These are phyloP conservation scores for Helicostylum pulchrum DNA, from an alignment of 192 early-diverging fungal genomes.

Conservation along the genomic window DNA sequence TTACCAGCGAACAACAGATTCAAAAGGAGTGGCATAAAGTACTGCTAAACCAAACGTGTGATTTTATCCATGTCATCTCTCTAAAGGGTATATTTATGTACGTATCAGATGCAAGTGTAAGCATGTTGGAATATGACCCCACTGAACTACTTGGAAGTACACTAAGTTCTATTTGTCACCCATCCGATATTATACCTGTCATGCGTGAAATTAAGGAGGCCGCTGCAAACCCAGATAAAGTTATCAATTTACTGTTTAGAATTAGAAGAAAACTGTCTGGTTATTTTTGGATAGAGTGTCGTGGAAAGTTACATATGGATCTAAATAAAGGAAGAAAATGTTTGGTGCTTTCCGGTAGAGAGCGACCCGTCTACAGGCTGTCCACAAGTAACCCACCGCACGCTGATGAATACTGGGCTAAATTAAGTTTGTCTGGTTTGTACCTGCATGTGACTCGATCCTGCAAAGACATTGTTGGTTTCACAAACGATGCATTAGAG, in stretches of 20 bases:
- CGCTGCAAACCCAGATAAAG: slow-evolving; percentile 26
- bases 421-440: slow-evolving; percentile 52
- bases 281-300: slow-evolving; percentile 63
- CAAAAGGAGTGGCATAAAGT: slow-evolving; percentile 35
- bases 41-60: slow-evolving; percentile 46
- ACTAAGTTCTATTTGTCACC: slow-evolving; percentile 60
- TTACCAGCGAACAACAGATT: slow-evolving; percentile 1
- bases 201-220: slow-evolving; percentile 59
- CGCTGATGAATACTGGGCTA: slow-evolving; percentile 55
- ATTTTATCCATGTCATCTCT: slow-evolving; percentile 63
- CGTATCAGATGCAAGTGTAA: slow-evolving; percentile 40
- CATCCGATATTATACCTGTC: slow-evolving; percentile 59
- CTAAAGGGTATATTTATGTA: slow-evolving; percentile 66
- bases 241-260: slow-evolving; percentile 56
- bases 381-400: background rate
- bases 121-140: slow-evolving; percentile 50
- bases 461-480: slow-evolving; percentile 22
- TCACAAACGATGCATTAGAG: slow-evolving; percentile 29
- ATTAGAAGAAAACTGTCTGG: slow-evolving; percentile 50
- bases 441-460: slow-evolving; percentile 43
- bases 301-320: slow-evolving; percentile 58
- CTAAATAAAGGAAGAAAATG: slow-evolving; percentile 63
- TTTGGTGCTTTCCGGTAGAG: slow-evolving; percentile 59
- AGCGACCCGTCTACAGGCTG: slow-evolving; percentile 43
- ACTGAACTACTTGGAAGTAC: slow-evolving; percentile 53